Evolutionary conservation across 1,284 basidiomycete genomes (phyloP).

Genomic region (Naganishia liquefaciens): DNA sequence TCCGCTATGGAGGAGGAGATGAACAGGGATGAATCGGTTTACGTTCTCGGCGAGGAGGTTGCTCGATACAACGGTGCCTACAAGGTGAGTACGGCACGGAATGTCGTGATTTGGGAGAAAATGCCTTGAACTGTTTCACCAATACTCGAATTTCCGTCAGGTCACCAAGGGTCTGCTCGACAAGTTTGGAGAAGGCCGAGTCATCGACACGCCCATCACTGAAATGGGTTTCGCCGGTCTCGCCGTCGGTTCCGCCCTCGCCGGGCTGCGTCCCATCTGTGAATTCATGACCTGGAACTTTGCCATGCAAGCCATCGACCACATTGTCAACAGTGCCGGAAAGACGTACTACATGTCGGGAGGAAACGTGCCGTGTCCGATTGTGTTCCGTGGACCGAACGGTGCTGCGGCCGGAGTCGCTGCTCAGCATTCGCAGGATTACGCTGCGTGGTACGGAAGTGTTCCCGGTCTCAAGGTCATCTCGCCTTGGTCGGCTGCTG

Average conservation of each 20-base stretch:
- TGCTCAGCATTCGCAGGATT: conserved; percentile 89
- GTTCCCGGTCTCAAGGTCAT: conserved; percentile 97
- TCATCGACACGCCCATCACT: conserved; percentile 96
- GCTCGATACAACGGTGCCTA: conserved; percentile 99
- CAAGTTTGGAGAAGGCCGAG: conserved; percentile 99
- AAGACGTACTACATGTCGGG: conserved; percentile 99
- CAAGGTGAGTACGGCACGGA: conserved; percentile 65
- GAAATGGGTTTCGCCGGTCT: conserved; percentile 99
- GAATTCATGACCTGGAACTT: conserved; percentile 75
- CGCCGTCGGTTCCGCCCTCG: conserved; percentile 89
- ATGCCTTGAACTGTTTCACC: neutral
- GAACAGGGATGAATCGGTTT: conserved; percentile 91
- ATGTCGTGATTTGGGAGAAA: neutral
- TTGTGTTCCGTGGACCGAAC: conserved; percentile 99
- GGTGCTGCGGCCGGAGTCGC: conserved; percentile 96
- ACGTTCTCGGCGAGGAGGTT: conserved; percentile 96
- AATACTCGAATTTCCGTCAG: conserved; percentile 53
- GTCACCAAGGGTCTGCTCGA: conserved; percentile 97
- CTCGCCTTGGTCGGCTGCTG: conserved; percentile 94
- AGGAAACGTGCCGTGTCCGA: conserved; percentile 94
- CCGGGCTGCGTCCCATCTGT: conserved; percentile 94
- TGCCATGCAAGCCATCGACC: conserved; percentile 81
- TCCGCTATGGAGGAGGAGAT: conserved; percentile 99
- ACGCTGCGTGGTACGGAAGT: conserved; percentile 91
- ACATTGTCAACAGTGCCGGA: conserved; percentile 99